Evolutionary conservation across 805 yeast species (phyloP), one percentile per base, ranked within the genome.

Genomic region (Starmerella powellii): DNA sequence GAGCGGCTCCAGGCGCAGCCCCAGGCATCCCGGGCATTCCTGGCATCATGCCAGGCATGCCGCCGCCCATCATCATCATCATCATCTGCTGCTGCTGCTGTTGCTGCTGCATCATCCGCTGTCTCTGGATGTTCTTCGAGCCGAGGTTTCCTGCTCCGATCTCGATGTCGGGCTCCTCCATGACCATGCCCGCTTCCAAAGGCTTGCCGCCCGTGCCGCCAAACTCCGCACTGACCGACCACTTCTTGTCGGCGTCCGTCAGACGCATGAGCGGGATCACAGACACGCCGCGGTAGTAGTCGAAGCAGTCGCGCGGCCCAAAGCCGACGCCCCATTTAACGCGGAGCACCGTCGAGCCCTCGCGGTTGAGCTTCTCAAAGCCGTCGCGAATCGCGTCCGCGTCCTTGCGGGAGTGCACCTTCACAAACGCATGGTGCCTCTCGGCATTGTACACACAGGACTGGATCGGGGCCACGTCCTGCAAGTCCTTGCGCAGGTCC

Each of bases 271-370:
- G 65, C 13, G 97, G 95, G 47, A 91, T 85, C 29, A 86, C 73
- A 46, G 94, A 80, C 30, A 79, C 71, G 48, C 98, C 98, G 44
- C 79, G 79, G 57, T 79, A 87, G 63, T 91, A 91, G 63, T 91
- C 93, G 61, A 95, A 84, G 67, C 97, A 88, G 61, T 91, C 97
- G 66, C 98, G 76, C 41, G 98, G 98, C 4, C 98, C 98, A 57
- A 82, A 91, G 1, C 98, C 98, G 48, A 91, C 97, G 52, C 97
- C 98, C 98, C 98, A 91, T 59, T 95, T 73, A 4, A 93, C 83
- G 63, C 97, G 74, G 52, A 91, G 67, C 52, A 74, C 66, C 58
- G 66, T 64, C 8, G 73, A 61, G 31, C 80, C 79, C 48, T 77
- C 78, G 52, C 78, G 75, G 56, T 76, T 76, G 44, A 57, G 55